A percentile compares a stretch with the other conserved stretches of the same genome.
Evolutionary conservation across 345 rosid genomes (phyloP).

Genomic region (Brassica rapa): DNA sequence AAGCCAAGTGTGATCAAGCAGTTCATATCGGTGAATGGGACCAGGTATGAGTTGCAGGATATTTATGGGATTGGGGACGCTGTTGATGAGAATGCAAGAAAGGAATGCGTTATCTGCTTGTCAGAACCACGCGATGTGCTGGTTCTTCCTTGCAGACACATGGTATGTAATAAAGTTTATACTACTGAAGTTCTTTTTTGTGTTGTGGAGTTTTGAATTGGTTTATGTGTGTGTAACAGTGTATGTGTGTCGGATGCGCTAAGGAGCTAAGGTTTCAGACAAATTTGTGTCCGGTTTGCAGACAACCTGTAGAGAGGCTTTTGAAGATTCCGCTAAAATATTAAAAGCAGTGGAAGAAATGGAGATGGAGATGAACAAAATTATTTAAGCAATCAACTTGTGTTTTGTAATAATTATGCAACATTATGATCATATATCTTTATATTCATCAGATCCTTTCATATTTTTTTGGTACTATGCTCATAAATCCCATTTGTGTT

Average conservation of each 20-base stretch:
- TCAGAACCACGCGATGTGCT: constrained; percentile 75
- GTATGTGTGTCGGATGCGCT: constrained; percentile 92
- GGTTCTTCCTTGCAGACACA: constrained; percentile 90
- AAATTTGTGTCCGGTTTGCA: constrained; percentile 75
- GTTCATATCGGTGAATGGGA: constrained; percentile 60
- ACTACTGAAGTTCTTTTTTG: neutral
- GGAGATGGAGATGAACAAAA: neutral
- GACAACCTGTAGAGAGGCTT: constrained; percentile 84
- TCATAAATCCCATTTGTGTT: no score
- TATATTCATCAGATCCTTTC: constrained; percentile 56
- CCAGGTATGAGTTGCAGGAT: constrained; percentile 78
- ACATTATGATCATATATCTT: constrained; percentile 20
- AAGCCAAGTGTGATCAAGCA: constrained; percentile 57
- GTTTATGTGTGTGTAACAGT: constrained; percentile 50
- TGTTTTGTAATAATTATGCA: constrained; percentile 30
- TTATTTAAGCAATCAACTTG: constrained; percentile 1
- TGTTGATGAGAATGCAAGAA: constrained; percentile 47
- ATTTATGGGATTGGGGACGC: constrained; percentile 78
- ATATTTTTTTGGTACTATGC: constrained; percentile 9
- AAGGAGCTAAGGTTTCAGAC: constrained; percentile 76
- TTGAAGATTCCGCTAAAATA: constrained; percentile 62
- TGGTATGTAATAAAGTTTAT: constrained; percentile 49
- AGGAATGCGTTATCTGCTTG: constrained; percentile 85
- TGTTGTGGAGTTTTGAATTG: neutral
- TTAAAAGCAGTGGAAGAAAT: neutral